A percentile compares a stretch with the other conserved stretches of the same genome.
Evolutionary conservation across 2,329 filamentous ascomycete species (phyloP).

Genomic region (Aotearoamyces nothofagi): DNA sequence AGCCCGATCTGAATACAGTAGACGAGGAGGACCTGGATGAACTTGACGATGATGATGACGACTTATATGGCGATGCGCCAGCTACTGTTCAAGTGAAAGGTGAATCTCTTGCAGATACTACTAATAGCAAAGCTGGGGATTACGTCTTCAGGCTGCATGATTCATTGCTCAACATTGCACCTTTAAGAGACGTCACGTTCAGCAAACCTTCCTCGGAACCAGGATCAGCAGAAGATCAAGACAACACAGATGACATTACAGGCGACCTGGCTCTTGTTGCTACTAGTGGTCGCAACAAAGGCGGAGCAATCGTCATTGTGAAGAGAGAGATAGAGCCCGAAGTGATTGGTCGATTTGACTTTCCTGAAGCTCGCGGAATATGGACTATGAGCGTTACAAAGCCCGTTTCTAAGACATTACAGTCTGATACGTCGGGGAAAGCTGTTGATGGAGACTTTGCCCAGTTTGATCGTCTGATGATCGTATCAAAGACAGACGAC

Average conservation of each 20-base stretch:
- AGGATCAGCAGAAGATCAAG: conserved; percentile 27
- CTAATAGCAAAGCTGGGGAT: conserved; percentile 38
- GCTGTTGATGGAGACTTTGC: conserved; percentile 35
- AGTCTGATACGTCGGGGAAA: conserved; percentile 29
- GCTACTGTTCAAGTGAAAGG: conserved; percentile 21
- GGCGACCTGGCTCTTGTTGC: conserved; percentile 44
- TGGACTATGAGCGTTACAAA: conserved; percentile 69
- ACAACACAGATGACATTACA: conserved; percentile 29
- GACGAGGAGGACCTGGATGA: conserved; percentile 43
- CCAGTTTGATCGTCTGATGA: conserved; percentile 66
- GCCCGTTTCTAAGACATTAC: conserved; percentile 43
- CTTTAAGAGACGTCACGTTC: conserved; percentile 60
- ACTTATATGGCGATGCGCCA: conserved; percentile 47
- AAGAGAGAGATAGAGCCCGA: conserved; percentile 65
- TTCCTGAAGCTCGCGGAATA: conserved; percentile 58
- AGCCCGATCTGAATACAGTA: conserved; percentile 36
- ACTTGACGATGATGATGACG: conserved; percentile 29
- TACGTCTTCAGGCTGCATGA: conserved; percentile 68
- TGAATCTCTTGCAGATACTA: conserved; percentile 18
- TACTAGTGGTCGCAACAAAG: conserved; percentile 46
- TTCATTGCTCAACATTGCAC: conserved; percentile 59
- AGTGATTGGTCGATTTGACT: conserved; percentile 52
- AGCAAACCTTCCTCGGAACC: conserved; percentile 36
- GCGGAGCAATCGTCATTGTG: conserved; percentile 58
- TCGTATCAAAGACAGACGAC: conserved; percentile 52